These are phyloP conservation scores for Botrytis fabae DNA, from an alignment of 2,329 filamentous ascomycete species.

Conservation along the genomic window DNA sequence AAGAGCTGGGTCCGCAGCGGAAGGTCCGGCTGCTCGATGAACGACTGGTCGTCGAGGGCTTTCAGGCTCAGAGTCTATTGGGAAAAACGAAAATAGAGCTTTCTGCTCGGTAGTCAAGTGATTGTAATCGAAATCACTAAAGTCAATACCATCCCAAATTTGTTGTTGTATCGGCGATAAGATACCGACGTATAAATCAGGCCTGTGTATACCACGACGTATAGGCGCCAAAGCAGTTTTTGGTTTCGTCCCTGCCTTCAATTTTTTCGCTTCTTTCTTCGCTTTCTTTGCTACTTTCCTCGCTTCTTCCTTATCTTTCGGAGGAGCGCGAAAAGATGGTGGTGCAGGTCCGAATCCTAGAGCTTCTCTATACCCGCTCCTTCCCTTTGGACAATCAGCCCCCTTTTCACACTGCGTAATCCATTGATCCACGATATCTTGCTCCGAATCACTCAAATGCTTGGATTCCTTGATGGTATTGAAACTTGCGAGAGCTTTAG, in stretches of 20 bases:
- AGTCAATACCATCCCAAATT: constrained; percentile 18
- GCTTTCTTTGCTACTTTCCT: background rate
- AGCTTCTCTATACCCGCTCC: background rate
- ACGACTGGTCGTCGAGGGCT: background rate
- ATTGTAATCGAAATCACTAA: constrained; percentile 13
- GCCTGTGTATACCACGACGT: background rate
- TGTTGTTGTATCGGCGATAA: background rate
- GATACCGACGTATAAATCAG: constrained; percentile 8
- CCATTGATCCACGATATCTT: background rate
- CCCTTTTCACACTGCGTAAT: background rate
- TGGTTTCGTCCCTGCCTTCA: background rate
- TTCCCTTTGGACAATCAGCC: background rate
- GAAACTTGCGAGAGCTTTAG: background rate
- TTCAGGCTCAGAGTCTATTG: constrained; percentile 4
- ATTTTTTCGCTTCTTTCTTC: background rate
- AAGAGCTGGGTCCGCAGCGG: background rate
- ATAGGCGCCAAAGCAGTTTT: background rate
- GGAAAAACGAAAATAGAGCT: constrained; percentile 16
- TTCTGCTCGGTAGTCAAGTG: background rate
- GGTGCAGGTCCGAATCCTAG: background rate
- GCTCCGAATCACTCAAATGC: background rate
- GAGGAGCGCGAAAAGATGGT: background rate
- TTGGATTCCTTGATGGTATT: background rate
- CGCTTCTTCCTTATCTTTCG: background rate
- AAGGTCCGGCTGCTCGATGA: background rate